A percentile compares a stretch with the other conserved stretches of the same genome.
phyloP scores from a whole-genome alignment of 306 rosid species.

The Citrullus colocynthis region DNA sequence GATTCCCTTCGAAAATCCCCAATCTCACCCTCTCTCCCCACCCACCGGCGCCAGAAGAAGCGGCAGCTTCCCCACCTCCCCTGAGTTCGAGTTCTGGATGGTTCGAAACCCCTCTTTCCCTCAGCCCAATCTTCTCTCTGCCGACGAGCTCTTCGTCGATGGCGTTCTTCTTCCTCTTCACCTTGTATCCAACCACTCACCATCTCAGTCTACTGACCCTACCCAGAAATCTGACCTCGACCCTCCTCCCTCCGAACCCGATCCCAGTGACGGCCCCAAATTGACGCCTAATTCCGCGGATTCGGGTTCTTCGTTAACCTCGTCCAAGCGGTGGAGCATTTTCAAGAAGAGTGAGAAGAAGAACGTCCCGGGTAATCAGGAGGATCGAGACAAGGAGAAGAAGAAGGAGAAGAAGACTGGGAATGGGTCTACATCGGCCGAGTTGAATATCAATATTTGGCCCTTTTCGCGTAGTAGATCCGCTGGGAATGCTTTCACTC shows the following conservation, averaged over 20 bases:
- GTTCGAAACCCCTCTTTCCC: constrained; percentile 76
- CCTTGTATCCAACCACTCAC: constrained; percentile 17
- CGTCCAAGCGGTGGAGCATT: constrained; percentile 85
- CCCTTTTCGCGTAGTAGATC: constrained; percentile 91
- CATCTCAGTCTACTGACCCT: constrained; percentile 12
- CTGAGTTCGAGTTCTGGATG: constrained; percentile 98
- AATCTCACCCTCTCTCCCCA: constrained; percentile 18
- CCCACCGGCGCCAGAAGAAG: constrained; percentile 9
- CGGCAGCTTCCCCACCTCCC: constrained; percentile 40
- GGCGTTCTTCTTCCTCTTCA: constrained; percentile 80
- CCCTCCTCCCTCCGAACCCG: constrained; percentile 5
- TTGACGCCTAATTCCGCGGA: constrained; percentile 15
- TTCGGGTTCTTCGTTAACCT: constrained; percentile 18
- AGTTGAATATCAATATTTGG: constrained; percentile 88
- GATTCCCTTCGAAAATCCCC: constrained; percentile 12
- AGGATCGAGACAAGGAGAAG: constrained; percentile 18
- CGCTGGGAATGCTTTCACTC: constrained; percentile 55
- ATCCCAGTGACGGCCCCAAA: constrained; percentile 23
- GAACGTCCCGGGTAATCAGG: constrained; percentile 8
- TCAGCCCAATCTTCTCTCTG: constrained; percentile 63
- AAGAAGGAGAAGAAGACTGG: constrained; percentile 40
- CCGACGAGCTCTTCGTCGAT: constrained; percentile 80
- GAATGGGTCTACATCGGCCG: constrained; percentile 42
- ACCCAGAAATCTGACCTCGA: constrained; percentile 15
- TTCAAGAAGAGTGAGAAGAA: constrained; percentile 60